Percentiles rank a stretch among this genome's conserved stretches.
Evolutionary conservation across 2,329 filamentous ascomycete genomes (phyloP).

Genomic region (Aspergillus persii): DNA sequence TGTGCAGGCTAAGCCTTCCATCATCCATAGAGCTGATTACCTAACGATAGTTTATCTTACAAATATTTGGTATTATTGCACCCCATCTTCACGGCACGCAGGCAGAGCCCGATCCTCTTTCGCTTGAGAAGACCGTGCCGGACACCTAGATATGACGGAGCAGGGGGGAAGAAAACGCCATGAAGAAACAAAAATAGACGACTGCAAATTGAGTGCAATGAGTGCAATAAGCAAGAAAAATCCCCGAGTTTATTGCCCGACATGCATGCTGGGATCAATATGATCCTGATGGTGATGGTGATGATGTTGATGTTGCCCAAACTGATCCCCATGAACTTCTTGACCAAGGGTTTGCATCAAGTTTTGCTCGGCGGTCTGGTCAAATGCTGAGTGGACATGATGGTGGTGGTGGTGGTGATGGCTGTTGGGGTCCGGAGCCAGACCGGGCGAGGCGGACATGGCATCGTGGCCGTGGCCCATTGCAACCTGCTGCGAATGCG

Average conservation of each 20-base stretch:
- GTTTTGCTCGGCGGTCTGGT: slow-evolving; percentile 43
- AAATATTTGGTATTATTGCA: not conserved
- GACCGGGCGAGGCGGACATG: slow-evolving; percentile 39
- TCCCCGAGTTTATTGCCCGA: slow-evolving; percentile 24
- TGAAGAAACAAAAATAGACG: not conserved
- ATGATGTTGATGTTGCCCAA: slow-evolving; percentile 33
- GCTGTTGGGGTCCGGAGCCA: slow-evolving; percentile 31
- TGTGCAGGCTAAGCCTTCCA: not conserved
- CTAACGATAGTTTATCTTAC: not conserved
- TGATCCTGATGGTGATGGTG: slow-evolving; percentile 30
- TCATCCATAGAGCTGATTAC: not conserved
- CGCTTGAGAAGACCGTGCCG: not conserved
- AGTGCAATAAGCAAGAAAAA: not conserved
- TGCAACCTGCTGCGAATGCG: slow-evolving; percentile 34
- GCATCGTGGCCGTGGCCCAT: slow-evolving; percentile 31
- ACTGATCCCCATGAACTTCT: slow-evolving; percentile 40
- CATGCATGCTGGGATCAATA: slow-evolving; percentile 37
- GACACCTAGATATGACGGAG: not conserved
- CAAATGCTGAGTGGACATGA: slow-evolving; percentile 29
- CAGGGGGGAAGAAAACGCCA: not conserved
- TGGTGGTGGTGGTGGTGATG: not conserved
- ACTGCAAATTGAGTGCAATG: not conserved
- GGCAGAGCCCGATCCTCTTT: not conserved
- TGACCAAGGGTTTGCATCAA: slow-evolving; percentile 45
- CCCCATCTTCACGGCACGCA: not conserved